Conservation (phyloP, 2,329 filamentous ascomycete species). For the Ascochyta viciae-villosae region DNA sequence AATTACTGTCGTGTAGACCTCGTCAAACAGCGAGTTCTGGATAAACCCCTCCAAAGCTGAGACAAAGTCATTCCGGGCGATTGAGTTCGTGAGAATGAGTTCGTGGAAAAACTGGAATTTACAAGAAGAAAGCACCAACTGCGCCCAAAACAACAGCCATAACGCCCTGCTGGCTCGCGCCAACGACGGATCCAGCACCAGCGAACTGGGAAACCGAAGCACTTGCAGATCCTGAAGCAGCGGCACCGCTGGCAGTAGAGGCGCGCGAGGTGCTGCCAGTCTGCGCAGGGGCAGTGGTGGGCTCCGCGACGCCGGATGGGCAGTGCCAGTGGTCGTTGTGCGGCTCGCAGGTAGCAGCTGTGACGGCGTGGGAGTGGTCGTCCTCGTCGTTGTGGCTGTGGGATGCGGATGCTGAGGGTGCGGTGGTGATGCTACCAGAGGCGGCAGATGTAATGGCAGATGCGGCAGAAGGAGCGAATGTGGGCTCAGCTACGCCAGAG, state of each 20-base stretch:
- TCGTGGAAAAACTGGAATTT: neutral
- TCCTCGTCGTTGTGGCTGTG: conserved; percentile 28
- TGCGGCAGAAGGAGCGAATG: conserved; percentile 16
- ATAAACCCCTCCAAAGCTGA: too few species aligned
- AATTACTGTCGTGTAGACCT: too few species aligned
- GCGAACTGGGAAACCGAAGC: conserved; percentile 13
- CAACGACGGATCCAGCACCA: conserved; percentile 10
- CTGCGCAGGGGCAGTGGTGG: conserved; percentile 26
- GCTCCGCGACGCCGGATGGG: conserved; percentile 35
- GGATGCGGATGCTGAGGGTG: conserved; percentile 16
- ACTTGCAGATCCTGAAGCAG: conserved; percentile 9
- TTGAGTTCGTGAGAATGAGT: too few species aligned
- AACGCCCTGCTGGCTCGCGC: conserved; percentile 3
- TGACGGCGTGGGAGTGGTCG: conserved; percentile 33
- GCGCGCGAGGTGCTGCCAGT: conserved; percentile 8
- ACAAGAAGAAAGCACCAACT: conserved; percentile 19
- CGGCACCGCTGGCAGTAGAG: conserved; percentile 6
- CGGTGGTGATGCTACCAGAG: conserved; percentile 10
- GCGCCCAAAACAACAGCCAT: conserved; percentile 13
- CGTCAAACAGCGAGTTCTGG: too few species aligned
- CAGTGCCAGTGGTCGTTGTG: conserved; percentile 40
- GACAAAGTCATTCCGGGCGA: too few species aligned
- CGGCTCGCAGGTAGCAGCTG: conserved; percentile 36
- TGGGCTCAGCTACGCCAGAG: conserved; percentile 25
- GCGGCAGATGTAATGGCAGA: conserved; percentile 5